Base-by-base conservation (phyloP, 2,329 filamentous ascomycete genomes). In the Amesomyces nigricolor region DNA sequence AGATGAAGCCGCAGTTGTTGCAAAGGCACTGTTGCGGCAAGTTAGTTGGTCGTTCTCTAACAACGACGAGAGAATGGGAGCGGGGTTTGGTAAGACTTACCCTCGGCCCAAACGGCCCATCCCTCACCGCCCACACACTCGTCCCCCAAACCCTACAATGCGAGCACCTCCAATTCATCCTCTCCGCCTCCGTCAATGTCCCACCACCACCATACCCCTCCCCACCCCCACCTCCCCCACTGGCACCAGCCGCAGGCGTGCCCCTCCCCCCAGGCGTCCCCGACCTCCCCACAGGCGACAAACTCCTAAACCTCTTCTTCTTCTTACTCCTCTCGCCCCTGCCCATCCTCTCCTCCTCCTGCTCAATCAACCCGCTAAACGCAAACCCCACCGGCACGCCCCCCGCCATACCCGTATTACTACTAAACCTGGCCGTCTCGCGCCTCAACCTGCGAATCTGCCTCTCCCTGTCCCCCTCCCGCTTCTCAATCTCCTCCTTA, bases 401-500 rank as follows among this genome's bases (percentile, higher is more conserved):
- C 30, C 88, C 87, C 4, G 86, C 76, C 78, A 95, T 89, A 56
- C 89, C 89, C 0, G 89, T 81, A 19, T 87, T 94, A 44, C 89
- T 92, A 56, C 89, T 94, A 70, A 97, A 96, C 26, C 91, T 82
- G 1, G 92, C 92, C 9, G 92, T 97, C 71, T 99, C 94, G 67
- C 94, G 81, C 54, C 94, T 82, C 60, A 96, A 74, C 57, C 94
- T 81, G 56, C 94, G 81, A 39, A 96, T 87, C 71, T 97, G 90
- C 53, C 94, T 80, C 71, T 99, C 94, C 42, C 94, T 82, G 68
- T 99, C 94, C 50, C 90, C 90, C 71, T 99, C 94, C 29, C 94
- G 83, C 74, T 95, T 95, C 72, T 99, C 94, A 52, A 99, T 97
- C 67, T 99, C 94, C 65, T 99, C 94, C 64, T 96, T 95, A 39